Conservation (phyloP, 1,139 yeast species). For the Starmera stellimalicola region DNA sequence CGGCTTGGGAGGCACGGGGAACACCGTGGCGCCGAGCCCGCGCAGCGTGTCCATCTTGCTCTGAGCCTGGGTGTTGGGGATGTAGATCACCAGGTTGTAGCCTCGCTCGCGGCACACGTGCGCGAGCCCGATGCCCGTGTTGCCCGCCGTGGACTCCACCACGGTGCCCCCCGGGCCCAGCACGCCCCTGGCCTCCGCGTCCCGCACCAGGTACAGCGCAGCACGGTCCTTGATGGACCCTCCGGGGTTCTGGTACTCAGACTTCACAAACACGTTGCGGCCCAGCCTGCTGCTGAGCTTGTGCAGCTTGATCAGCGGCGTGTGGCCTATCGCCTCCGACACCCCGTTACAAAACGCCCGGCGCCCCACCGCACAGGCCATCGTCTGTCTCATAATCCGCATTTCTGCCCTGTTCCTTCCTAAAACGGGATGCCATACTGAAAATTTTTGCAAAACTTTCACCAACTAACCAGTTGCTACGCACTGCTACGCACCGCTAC, state of each 20-base stretch:
- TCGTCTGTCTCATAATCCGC: too few species aligned
- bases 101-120: slow-evolving; percentile 81
- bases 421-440: not conserved
- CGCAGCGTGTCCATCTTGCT: slow-evolving; percentile 65
- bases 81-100: slow-evolving; percentile 74
- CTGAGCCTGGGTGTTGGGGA: slow-evolving; percentile 84
- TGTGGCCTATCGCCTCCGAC: slow-evolving; percentile 77
- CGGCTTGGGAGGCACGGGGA: slow-evolving; percentile 88
- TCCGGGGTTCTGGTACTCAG: slow-evolving; percentile 92
- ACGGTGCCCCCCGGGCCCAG: slow-evolving; percentile 40
- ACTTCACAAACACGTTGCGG: slow-evolving; percentile 77
- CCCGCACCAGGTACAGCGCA: slow-evolving; percentile 66
- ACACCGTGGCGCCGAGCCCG: slow-evolving; percentile 73
- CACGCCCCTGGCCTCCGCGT: slow-evolving; percentile 67
- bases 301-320: slow-evolving; percentile 67
- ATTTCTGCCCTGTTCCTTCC: too few species aligned
- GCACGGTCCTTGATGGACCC: slow-evolving; percentile 93
- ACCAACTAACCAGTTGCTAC: too few species aligned
- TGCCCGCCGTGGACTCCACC: slow-evolving; percentile 68
- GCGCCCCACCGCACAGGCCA: too few species aligned
- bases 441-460: not conserved
- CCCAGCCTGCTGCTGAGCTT: slow-evolving; percentile 43
- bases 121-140: slow-evolving; percentile 87
- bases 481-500: too few species aligned
- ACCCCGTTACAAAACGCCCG: slow-evolving; percentile 52